phyloP scores from a whole-genome alignment of 768 basidiomycete genomes.

The Infundibulicybe gibba region DNA sequence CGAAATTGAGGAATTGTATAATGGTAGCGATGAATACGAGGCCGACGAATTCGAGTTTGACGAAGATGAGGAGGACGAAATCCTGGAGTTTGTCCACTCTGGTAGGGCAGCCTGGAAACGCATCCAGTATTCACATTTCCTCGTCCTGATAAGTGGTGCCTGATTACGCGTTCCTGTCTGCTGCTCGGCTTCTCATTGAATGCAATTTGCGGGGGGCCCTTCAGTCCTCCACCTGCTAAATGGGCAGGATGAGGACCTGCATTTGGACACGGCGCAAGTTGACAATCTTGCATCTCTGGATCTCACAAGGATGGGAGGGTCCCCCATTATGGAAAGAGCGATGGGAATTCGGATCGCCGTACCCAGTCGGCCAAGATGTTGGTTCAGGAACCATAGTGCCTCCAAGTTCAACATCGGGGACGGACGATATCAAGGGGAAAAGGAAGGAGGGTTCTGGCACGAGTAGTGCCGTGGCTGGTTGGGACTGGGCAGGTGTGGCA shows the following conservation, averaged over 20 bases:
- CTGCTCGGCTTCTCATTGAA: conserved; percentile 48
- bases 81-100: conserved; percentile 3
- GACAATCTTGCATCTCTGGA: conserved; percentile 23
- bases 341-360: conserved; percentile 6
- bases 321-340: conserved; percentile 34
- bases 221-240: conserved; percentile 1
- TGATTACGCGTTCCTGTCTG: conserved; percentile 51
- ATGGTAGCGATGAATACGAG: conserved; percentile 7
- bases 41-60: conserved; percentile 7
- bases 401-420: too few relatives aligned
- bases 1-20: conserved; percentile 7
- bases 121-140: conserved; percentile 14
- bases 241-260: neutral
- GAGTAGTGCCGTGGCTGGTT: conserved; percentile 27
- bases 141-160: conserved; percentile 24
- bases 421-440: conserved; percentile 12
- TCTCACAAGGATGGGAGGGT: conserved; percentile 35
- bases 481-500: conserved; percentile 58
- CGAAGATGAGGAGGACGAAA: conserved; percentile 11
- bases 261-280: neutral
- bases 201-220: conserved; percentile 43
- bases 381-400: too few relatives aligned
- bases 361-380: neutral
- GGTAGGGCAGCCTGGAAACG: neutral
- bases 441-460: conserved; percentile 11